A percentile compares a stretch with the other conserved stretches of the same genome.
These are phyloP conservation scores for Rubroboletus satanas DNA, from an alignment of 768 basidiomycete genomes.

Conservation along the genomic window DNA sequence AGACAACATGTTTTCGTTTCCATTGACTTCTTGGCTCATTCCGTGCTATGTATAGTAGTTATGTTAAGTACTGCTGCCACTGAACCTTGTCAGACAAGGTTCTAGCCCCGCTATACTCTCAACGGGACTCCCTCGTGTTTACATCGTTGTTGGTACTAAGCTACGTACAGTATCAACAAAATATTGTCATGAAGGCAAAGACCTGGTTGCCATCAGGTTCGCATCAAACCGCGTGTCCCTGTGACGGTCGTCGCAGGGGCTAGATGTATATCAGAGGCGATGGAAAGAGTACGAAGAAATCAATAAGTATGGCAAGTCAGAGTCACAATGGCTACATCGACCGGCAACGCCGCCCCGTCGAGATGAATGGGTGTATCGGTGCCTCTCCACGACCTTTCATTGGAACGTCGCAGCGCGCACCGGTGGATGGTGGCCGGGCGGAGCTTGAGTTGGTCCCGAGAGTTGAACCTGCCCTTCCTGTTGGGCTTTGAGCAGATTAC, in stretches of 20 bases:
- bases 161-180: conserved; percentile 14
- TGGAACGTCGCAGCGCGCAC: conserved; percentile 31
- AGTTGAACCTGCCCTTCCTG: conserved; percentile 38
- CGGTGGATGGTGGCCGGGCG: conserved; percentile 23
- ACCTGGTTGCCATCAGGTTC: conserved; percentile 14
- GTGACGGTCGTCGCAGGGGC: conserved; percentile 8
- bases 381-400: conserved; percentile 4
- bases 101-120: conserved; percentile 15
- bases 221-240: conserved; percentile 2
- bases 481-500: conserved; percentile 49
- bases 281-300: conserved; percentile 5
- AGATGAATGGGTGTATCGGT: background rate
- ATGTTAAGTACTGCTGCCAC: conserved; percentile 10
- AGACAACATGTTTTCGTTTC: conserved; percentile 18
- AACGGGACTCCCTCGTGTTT: conserved; percentile 27
- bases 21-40: conserved; percentile 1
- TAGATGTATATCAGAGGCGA: conserved; percentile 7
- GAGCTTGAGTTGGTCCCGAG: conserved; percentile 19
- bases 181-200: conserved; percentile 7
- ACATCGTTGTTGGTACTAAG: conserved; percentile 24
- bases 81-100: conserved; percentile 24
- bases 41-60: conserved; percentile 9
- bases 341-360: conserved; percentile 20
- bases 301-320: conserved; percentile 22
- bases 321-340: conserved; percentile 18